Conservation (phyloP, 495 filamentous ascomycete genomes). For the Penicillium cataractarum region DNA sequence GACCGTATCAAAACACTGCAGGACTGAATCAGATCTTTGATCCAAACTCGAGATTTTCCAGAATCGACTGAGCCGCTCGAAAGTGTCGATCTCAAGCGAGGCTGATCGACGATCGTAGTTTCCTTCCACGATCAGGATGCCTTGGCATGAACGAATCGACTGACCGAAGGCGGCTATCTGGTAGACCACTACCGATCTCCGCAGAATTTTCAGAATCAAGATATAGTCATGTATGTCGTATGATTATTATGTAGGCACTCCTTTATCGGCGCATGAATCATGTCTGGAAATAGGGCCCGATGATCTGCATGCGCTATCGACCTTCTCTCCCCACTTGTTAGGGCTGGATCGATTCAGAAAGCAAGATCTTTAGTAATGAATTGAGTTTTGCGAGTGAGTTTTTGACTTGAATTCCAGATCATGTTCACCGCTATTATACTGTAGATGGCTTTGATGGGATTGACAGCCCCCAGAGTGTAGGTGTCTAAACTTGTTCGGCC, state of each 20-base stretch:
- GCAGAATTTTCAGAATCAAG: too few species aligned
- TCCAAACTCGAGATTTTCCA: not conserved
- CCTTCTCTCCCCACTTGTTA: not conserved
- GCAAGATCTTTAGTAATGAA: not conserved
- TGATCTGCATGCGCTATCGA: slow-evolving; percentile 8
- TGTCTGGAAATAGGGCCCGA: slow-evolving; percentile 2
- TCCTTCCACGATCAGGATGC: not conserved
- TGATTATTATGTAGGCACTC: too few species aligned
- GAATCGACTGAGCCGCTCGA: not conserved
- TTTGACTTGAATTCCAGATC: not conserved
- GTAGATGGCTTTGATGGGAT: not conserved
- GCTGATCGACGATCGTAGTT: not conserved
- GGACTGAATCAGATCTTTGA: too few species aligned
- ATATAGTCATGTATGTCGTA: too few species aligned
- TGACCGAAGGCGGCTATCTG: not conserved
- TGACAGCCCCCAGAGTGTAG: not conserved
- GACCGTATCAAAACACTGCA: not conserved
- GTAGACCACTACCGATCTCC: not conserved
- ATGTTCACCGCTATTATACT: not conserved
- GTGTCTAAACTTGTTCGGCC: not conserved
- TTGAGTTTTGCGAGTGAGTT: too few species aligned
- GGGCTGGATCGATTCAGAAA: not conserved
- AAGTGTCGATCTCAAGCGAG: not conserved
- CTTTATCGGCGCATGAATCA: not conserved
- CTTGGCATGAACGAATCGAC: not conserved